A percentile compares a stretch with the other conserved stretches of the same genome.
Evolutionary conservation across 208 protist genomes (phyloP).

Genomic region (Trypanosomatidae sp.): DNA sequence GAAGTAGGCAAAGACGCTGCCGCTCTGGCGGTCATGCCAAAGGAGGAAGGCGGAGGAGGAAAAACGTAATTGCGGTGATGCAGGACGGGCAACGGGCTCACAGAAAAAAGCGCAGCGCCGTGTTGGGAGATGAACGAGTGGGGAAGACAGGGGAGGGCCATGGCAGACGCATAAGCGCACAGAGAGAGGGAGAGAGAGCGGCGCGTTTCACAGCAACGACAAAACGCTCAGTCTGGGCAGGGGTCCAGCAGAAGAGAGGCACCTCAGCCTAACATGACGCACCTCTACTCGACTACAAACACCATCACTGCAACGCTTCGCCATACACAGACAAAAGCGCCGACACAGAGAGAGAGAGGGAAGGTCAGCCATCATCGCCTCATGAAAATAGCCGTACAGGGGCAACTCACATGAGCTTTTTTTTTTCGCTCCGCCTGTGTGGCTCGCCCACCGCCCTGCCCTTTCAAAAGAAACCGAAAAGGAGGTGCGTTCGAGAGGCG

Average conservation of each 20-base stretch:
- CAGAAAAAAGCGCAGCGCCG: background rate
- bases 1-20: background rate
- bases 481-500: background rate
- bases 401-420: background rate
- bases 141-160: background rate
- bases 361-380: background rate
- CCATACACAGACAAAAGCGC: background rate
- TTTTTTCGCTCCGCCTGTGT: background rate
- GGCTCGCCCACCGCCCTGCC: background rate
- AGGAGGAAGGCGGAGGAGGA: background rate
- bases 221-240: background rate
- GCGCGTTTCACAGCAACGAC: background rate
- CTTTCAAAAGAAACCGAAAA: background rate
- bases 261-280: background rate
- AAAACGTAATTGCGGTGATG: background rate
- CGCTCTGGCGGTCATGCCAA: background rate
- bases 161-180: background rate
- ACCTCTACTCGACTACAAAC: background rate
- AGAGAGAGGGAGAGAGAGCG: background rate
- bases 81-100: background rate
- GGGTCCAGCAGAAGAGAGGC: background rate
- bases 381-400: background rate
- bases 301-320: background rate
- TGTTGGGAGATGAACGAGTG: background rate
- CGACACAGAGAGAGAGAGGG: background rate